These are phyloP conservation scores for Stereum hirsutum DNA, from an alignment of 1,284 basidiomycete species.

Conservation along the genomic window DNA sequence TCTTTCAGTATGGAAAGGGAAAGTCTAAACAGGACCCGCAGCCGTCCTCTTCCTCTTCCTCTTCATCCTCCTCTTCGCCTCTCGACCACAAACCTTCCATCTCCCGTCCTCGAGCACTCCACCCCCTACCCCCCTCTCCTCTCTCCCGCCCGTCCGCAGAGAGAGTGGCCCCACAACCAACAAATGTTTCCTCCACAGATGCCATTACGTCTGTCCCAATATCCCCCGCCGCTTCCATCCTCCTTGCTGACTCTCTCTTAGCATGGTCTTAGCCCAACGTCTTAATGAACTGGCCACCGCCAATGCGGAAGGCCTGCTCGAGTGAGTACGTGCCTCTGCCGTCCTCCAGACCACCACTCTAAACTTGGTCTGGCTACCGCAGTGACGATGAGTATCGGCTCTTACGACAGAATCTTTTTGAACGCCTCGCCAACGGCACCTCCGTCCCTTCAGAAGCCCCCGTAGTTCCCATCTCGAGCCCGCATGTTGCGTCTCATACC, in stretches of 20 bases:
- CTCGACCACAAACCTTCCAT: too few relatives aligned
- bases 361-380: constrained; percentile 4
- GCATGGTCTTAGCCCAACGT: constrained; percentile 64
- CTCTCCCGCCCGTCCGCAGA: too few relatives aligned
- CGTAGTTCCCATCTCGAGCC: constrained; percentile 40
- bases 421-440: constrained; percentile 52
- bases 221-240: constrained; percentile 3
- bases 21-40: constrained; percentile 24
- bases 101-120: constrained; percentile 6
- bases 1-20: constrained; percentile 50
- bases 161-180: too few relatives aligned
- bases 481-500: constrained; percentile 16
- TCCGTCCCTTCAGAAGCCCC: constrained; percentile 50
- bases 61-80: constrained; percentile 12
- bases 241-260: constrained; percentile 17
- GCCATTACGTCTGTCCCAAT: constrained; percentile 51
- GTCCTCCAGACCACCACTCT: background rate
- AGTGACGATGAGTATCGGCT: constrained; percentile 75
- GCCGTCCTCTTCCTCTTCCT: constrained; percentile 5
- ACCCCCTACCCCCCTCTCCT: constrained; percentile 10
- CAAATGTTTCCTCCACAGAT: constrained; percentile 50
- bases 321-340: constrained; percentile 33
- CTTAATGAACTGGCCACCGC: constrained; percentile 70
- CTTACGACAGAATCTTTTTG: constrained; percentile 67
- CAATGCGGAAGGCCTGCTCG: constrained; percentile 66